Conservation (phyloP, 1,284 basidiomycete genomes). For the Marasmius oreades region DNA sequence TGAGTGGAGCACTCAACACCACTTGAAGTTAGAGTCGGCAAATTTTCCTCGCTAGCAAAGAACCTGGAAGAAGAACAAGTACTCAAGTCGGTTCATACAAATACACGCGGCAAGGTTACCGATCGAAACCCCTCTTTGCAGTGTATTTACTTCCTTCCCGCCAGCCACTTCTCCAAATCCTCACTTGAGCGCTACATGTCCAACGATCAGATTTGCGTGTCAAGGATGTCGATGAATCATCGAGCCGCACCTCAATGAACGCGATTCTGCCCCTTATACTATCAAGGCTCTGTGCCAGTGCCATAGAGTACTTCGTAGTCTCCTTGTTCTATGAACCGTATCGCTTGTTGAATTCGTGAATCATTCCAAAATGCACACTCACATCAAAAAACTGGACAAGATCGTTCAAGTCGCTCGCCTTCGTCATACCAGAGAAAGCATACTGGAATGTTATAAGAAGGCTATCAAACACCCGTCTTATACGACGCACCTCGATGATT, state of each 20-base stretch:
- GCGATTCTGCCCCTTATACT: slow-evolving; percentile 53
- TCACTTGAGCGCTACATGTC: slow-evolving; percentile 45
- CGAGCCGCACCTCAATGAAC: slow-evolving; percentile 52
- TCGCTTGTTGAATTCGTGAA: slow-evolving; percentile 8
- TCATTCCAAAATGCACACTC: slow-evolving; percentile 11
- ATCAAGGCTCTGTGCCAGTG: slow-evolving; percentile 66
- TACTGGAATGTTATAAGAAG: too few relatives aligned
- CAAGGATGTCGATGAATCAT: not conserved
- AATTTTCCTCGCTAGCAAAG: too few relatives aligned
- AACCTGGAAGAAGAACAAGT: too few relatives aligned
- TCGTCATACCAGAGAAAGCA: slow-evolving; percentile 61
- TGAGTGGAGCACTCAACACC: too few relatives aligned
- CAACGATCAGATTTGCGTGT: slow-evolving; percentile 2
- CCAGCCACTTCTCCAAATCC: slow-evolving; percentile 63
- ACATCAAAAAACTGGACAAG: slow-evolving; percentile 71
- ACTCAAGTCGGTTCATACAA: too few relatives aligned
- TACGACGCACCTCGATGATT: slow-evolving; percentile 44
- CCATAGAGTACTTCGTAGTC: slow-evolving; percentile 59
- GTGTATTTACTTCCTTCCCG: slow-evolving; percentile 34
- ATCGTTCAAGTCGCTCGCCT: slow-evolving; percentile 63
- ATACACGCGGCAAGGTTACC: too few relatives aligned
- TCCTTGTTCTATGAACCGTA: slow-evolving; percentile 48
- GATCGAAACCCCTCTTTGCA: too few relatives aligned
- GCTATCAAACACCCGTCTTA: not conserved
- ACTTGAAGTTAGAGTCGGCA: too few relatives aligned